Base-by-base conservation (phyloP, 2,329 filamentous ascomycete genomes). In the Fusarium armeniacum region DNA sequence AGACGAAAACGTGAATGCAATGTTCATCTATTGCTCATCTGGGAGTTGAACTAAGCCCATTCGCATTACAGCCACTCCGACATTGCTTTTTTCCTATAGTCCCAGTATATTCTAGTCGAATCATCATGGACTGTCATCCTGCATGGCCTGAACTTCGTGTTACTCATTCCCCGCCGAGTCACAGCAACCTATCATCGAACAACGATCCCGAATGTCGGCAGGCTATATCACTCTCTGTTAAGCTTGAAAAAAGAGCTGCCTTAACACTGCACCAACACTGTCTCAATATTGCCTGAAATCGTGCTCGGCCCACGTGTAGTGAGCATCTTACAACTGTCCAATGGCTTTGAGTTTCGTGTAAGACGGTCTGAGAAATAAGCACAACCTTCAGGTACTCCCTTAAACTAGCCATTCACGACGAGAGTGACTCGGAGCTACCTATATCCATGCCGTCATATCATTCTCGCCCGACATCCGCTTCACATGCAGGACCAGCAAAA, bases 401-500 rank as follows among this genome's bases (percentile, higher is more conserved):
- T 20, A 44, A 32, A 46, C 30, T 6, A 11, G 24, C 24, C 49
- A 46, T 28, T 63, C 10, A 41, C 9, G 38, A 1, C 26, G 4
- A 38, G 15, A 15, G 24, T 16, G 15, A 4, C 11, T 26, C 35
- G 35, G 36, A 5, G 49, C 18, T 50, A 50, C 30, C 24, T n/a
- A 58, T 30, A 47, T 49, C 24, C 20, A 63, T 64, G 53, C 36
- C 62, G 63, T 66, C 63, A 66, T 66, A 46, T 22, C 11, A 30
- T 52, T 20, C 26, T 32, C 26, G 26, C 26, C 65, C 59, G 50
- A 69, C 50, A 52, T 56, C 65, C 65, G 41, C 55, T 52, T 47
- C 24, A 40, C 18, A 41, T 35, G 54, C 44, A 50, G 33, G 32
- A 30, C 33, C 47, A 47, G n/a, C 26, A 28, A 50, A 50, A 44